phyloP scores from a whole-genome alignment of 2,329 filamentous ascomycete genomes.

The Penicillium sp. region DNA sequence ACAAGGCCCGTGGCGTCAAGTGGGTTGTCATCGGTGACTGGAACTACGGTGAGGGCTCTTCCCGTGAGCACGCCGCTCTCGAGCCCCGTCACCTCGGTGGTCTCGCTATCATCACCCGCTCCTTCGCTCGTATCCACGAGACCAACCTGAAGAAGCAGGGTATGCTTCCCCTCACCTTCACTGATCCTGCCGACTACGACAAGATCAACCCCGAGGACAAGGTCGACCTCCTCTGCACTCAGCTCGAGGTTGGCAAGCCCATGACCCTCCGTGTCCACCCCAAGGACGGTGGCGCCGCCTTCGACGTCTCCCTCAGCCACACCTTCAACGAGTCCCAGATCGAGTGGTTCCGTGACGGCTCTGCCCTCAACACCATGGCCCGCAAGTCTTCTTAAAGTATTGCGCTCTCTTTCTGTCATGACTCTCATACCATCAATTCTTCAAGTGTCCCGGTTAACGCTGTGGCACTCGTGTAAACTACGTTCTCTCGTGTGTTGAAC shows the following conservation, averaged over 20 bases:
- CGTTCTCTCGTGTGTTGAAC: constrained; percentile 30
- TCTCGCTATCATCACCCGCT: constrained; percentile 91
- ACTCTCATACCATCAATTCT: constrained; percentile 8
- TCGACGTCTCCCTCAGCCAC: constrained; percentile 80
- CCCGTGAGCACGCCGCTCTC: constrained; percentile 95
- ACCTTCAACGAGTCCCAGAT: constrained; percentile 98
- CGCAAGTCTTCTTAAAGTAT: constrained; percentile 52
- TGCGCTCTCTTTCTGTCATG: not conserved
- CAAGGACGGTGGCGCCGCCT: constrained; percentile 69
- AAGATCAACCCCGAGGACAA: constrained; percentile 91
- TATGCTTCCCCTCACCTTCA: constrained; percentile 97
- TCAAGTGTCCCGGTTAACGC: constrained; percentile 7
- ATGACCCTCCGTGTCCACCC: constrained; percentile 89
- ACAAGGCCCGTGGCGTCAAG: constrained; percentile 93
- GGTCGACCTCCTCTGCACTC: constrained; percentile 82
- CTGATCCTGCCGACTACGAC: constrained; percentile 93
- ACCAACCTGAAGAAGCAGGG: constrained; percentile 99
- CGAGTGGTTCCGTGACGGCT: constrained; percentile 98
- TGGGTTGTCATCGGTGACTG: constrained; percentile 99
- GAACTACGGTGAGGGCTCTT: constrained; percentile 98
- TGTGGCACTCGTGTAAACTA: constrained; percentile 25
- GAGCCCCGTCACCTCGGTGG: constrained; percentile 97
- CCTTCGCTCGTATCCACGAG: constrained; percentile 99
- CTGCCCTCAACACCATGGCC: constrained; percentile 97
- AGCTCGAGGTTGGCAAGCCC: constrained; percentile 89